Conservation (phyloP, 2,329 filamentous ascomycete genomes). For the Fusarium sp. region DNA sequence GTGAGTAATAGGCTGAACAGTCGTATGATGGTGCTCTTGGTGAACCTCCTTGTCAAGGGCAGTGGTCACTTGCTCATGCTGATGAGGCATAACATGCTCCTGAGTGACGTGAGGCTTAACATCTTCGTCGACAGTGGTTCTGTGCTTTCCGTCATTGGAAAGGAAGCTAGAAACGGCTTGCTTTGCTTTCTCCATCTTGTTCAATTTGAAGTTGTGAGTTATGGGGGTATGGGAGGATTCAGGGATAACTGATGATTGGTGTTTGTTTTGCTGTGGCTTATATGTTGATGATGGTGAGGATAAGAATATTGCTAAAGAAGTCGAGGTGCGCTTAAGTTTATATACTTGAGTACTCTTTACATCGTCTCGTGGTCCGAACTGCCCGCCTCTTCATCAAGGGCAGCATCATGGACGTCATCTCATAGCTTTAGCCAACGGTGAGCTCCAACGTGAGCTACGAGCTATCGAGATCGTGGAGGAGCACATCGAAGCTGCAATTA, state of each 20-base stretch:
- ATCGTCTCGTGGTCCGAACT: neutral
- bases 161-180: constrained; percentile 69
- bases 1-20: constrained; percentile 67
- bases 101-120: constrained; percentile 68
- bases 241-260: neutral
- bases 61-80: constrained; percentile 69
- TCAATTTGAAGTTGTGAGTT: neutral
- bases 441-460: neutral
- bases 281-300: neutral
- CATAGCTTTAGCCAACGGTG: constrained; percentile 1
- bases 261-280: neutral
- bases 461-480: neutral
- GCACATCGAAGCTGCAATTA: neutral
- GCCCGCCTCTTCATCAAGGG: constrained; percentile 15
- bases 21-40: constrained; percentile 77
- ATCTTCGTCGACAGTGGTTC: constrained; percentile 75
- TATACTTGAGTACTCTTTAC: constrained; percentile 14
- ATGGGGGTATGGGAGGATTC: neutral
- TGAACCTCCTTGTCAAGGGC: constrained; percentile 75
- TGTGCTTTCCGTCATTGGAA: constrained; percentile 68
- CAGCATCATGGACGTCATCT: constrained; percentile 31
- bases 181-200: constrained; percentile 72
- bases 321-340: constrained; percentile 13
- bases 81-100: constrained; percentile 67
- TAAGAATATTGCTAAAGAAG: neutral